Conservation (phyloP, 257 asterid species). For the Solanum chaucha region DNA sequence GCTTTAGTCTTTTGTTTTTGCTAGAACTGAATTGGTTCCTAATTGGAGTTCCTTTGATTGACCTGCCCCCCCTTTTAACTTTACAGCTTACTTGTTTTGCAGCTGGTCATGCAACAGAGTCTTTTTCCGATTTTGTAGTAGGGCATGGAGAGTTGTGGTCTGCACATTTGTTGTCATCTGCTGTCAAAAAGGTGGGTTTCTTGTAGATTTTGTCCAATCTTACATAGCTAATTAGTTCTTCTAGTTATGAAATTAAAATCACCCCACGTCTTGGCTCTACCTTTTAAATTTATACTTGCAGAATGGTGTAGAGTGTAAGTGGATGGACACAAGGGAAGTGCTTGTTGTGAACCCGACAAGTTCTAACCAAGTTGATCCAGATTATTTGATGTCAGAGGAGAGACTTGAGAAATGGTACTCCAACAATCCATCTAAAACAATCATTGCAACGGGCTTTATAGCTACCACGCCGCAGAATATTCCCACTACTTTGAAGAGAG, state of each 20-base stretch:
- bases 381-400: slow-evolving; percentile 64
- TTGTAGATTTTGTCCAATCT: slow-evolving; percentile 1
- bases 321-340: slow-evolving; percentile 98
- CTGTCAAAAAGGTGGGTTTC: slow-evolving; percentile 65
- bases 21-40: not conserved
- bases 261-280: not conserved
- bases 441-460: slow-evolving; percentile 91
- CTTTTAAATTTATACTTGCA: slow-evolving; percentile 19
- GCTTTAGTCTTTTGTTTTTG: not conserved
- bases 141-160: slow-evolving; percentile 99
- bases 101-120: slow-evolving; percentile 98
- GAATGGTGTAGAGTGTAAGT: slow-evolving; percentile 61
- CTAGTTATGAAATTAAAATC: not conserved
- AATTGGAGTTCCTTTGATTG: not conserved
- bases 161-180: slow-evolving; percentile 70
- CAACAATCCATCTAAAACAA: slow-evolving; percentile 46
- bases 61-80: not conserved
- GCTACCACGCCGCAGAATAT: slow-evolving; percentile 84
- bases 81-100: slow-evolving; percentile 24
- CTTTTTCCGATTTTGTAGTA: slow-evolving; percentile 97
- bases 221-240: slow-evolving; percentile 3
- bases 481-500: slow-evolving; percentile 97
- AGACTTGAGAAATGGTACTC: slow-evolving; percentile 85
- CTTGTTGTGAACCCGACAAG: slow-evolving; percentile 76
- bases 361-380: slow-evolving; percentile 93